phyloP scores from a whole-genome alignment of 345 rosid genomes.

The Pistacia atlantica region DNA sequence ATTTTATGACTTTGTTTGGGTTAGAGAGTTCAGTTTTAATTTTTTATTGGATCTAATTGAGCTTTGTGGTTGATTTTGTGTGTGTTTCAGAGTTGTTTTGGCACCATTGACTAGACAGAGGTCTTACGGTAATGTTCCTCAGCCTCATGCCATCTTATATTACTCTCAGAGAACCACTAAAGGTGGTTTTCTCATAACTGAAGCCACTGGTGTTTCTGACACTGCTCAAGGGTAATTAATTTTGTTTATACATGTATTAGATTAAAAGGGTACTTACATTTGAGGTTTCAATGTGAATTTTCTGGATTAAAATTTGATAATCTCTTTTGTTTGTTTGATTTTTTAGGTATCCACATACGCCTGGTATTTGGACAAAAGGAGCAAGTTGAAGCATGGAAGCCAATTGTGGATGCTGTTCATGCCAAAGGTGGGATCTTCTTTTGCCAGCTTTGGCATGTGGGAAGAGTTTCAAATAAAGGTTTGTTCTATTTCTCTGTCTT shows the following conservation, averaged over 20 bases:
- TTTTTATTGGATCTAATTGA: no score
- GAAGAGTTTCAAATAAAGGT: conserved; percentile 70
- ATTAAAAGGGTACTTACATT: not conserved
- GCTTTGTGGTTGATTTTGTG: no score
- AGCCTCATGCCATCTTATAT: conserved; percentile 65
- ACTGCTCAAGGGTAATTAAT: no score
- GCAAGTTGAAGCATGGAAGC: conserved; percentile 89
- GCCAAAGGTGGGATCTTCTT: conserved; percentile 72
- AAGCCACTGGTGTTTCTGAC: no score
- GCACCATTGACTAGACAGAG: conserved; percentile 69
- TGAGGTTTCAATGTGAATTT: not conserved
- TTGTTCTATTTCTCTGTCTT: not conserved
- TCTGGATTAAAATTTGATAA: not conserved
- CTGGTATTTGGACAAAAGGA: conserved; percentile 85
- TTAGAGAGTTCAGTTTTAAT: no score
- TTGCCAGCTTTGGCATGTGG: conserved; percentile 77
- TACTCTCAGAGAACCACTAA: conserved; percentile 65
- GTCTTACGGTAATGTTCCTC: conserved; percentile 56
- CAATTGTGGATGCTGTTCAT: conserved; percentile 83
- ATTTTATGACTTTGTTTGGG: no score
- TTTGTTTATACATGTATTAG: not conserved
- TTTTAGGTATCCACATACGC: conserved; percentile 47
- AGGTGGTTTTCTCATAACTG: conserved; percentile 51
- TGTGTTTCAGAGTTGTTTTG: conserved; percentile 50
- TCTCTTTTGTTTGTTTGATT: not conserved